These are phyloP conservation scores for Pseudevernia furfuracea DNA, from an alignment of 495 filamentous ascomycete genomes.

Conservation along the genomic window DNA sequence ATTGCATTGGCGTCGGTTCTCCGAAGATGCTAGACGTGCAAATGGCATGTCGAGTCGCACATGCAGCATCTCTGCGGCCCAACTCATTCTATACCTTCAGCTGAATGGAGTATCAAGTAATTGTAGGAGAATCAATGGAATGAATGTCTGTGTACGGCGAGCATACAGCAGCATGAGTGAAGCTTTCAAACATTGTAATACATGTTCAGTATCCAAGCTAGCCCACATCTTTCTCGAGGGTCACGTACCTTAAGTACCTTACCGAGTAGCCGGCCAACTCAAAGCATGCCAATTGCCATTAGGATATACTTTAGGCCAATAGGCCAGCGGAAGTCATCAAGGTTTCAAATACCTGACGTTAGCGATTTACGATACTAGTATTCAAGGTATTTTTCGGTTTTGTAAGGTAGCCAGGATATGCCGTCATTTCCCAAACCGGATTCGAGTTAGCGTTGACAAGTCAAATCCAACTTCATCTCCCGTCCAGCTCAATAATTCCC, in stretches of 20 bases:
- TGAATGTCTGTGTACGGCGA: not conserved
- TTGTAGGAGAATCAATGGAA: not conserved
- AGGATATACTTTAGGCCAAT: too few species aligned
- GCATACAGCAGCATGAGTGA: too few species aligned
- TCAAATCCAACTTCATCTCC: conserved; percentile 23
- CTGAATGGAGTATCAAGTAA: not conserved
- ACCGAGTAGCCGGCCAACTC: not conserved
- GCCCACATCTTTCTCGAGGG: too few species aligned
- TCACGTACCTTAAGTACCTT: not conserved
- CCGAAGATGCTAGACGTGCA: not conserved
- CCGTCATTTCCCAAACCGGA: conserved; percentile 15
- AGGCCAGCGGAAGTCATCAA: too few species aligned
- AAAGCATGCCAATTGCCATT: too few species aligned
- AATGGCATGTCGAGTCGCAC: not conserved
- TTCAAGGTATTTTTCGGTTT: not conserved
- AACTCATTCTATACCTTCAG: not conserved
- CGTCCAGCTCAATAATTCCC: too few species aligned
- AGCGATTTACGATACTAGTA: not conserved
- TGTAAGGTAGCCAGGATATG: conserved; percentile 10
- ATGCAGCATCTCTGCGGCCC: not conserved
- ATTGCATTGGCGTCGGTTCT: not conserved
- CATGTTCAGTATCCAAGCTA: too few species aligned
- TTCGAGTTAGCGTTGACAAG: conserved; percentile 12
- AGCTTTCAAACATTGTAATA: too few species aligned
- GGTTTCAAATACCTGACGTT: too few species aligned